Percentiles rank a stretch among this genome's conserved stretches.
Evolutionary conservation across 2,329 filamentous ascomycete genomes (phyloP).

Genomic region (Penicillium griseofulvum): DNA sequence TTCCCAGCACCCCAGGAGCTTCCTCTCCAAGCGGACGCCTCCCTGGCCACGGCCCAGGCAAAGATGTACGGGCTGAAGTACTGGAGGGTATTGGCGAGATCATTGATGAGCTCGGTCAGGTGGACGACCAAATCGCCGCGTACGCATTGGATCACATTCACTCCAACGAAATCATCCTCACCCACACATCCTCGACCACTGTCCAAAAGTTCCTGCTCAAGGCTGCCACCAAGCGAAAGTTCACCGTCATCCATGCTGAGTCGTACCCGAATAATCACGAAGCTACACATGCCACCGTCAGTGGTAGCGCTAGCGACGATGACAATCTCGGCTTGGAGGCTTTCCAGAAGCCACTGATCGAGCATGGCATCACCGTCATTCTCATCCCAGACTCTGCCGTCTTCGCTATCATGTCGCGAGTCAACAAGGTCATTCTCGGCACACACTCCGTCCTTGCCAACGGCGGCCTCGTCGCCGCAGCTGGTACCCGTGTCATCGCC

Average conservation of each 20-base stretch:
- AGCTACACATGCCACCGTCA: slow-evolving; percentile 61
- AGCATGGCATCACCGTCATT: slow-evolving; percentile 77
- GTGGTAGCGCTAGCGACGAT: slow-evolving; percentile 53
- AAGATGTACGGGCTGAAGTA: slow-evolving; percentile 83
- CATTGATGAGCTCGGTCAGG: slow-evolving; percentile 88
- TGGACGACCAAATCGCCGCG: slow-evolving; percentile 87
- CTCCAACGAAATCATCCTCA: slow-evolving; percentile 86
- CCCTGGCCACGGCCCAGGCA: slow-evolving; percentile 33
- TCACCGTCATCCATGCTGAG: slow-evolving; percentile 83
- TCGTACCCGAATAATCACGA: slow-evolving; percentile 67
- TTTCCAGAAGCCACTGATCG: slow-evolving; percentile 74
- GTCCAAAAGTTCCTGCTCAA: slow-evolving; percentile 87
- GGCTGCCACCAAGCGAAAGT: slow-evolving; percentile 83
- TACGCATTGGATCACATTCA: slow-evolving; percentile 90
- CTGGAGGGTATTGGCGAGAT: slow-evolving; percentile 94
- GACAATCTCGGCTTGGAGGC: slow-evolving; percentile 48
- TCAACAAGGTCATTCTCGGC: slow-evolving; percentile 91
- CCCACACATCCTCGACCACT: slow-evolving; percentile 79
- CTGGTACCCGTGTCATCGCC: slow-evolving; percentile 79
- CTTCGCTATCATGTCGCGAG: slow-evolving; percentile 89
- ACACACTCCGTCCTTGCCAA: slow-evolving; percentile 86
- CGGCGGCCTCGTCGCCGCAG: slow-evolving; percentile 78
- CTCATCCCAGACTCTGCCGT: slow-evolving; percentile 80
- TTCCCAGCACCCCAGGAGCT: slow-evolving; percentile 37
- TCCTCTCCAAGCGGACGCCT: slow-evolving; percentile 36